A percentile compares a stretch with the other conserved stretches of the same genome.
These are phyloP conservation scores for Aspergillus persii DNA, from an alignment of 2,329 filamentous ascomycete species.

Conservation along the genomic window DNA sequence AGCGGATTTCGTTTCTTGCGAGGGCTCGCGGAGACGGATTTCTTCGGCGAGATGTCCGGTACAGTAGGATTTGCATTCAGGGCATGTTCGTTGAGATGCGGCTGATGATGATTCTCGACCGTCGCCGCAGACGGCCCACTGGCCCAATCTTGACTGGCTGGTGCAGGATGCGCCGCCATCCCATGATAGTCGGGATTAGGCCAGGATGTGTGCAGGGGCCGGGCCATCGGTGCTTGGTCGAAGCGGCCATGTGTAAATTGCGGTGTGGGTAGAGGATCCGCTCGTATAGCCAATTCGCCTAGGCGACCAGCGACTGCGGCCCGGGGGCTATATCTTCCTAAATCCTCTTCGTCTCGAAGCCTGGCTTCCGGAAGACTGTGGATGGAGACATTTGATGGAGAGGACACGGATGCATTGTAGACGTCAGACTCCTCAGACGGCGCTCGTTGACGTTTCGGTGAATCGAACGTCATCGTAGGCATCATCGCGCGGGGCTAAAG, in stretches of 20 bases:
- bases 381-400: constrained; percentile 31
- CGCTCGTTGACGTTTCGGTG: constrained; percentile 36
- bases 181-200: constrained; percentile 5
- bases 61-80: constrained; percentile 6
- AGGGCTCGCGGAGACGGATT: constrained; percentile 16
- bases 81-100: not conserved
- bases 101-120: not conserved
- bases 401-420: constrained; percentile 31
- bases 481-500: constrained; percentile 32
- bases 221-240: constrained; percentile 3
- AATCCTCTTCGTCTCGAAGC: constrained; percentile 31
- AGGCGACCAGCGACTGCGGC: constrained; percentile 40
- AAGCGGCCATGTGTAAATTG: constrained; percentile 13
- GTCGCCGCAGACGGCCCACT: constrained; percentile 13
- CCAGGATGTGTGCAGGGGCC: not conserved
- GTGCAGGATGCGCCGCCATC: constrained; percentile 20
- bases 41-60: constrained; percentile 19
- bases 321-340: constrained; percentile 38
- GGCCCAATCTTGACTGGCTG: constrained; percentile 4
- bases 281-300: constrained; percentile 40
- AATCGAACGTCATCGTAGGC: constrained; percentile 26
- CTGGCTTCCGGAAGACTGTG: constrained; percentile 30
- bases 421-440: constrained; percentile 32
- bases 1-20: constrained; percentile 23
- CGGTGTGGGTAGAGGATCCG: constrained; percentile 23